Conservation (phyloP, 805 yeast species). For the Grigorovia yakushimaensis region DNA sequence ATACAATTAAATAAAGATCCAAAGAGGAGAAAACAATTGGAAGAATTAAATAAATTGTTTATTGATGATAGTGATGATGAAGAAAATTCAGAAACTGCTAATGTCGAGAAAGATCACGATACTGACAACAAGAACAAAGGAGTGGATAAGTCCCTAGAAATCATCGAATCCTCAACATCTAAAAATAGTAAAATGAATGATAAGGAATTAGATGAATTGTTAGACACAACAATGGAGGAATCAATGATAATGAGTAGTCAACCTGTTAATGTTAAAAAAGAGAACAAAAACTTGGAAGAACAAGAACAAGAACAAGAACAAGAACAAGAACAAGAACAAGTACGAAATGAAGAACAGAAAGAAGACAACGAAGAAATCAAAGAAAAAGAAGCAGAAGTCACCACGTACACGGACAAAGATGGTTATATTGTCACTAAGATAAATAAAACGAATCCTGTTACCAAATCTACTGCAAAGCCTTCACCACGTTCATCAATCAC, state of each 20-base stretch:
- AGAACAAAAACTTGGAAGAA: background rate
- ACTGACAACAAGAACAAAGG: background rate
- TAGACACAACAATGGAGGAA: slow-evolving; percentile 28
- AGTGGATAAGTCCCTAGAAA: no score
- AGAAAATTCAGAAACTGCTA: no score
- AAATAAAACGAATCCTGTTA: no score
- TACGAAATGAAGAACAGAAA: background rate
- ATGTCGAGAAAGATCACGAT: background rate
- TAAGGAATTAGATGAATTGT: slow-evolving; percentile 20
- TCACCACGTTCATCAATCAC: no score
- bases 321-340: background rate
- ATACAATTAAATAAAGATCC: slow-evolving; percentile 11
- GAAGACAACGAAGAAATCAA: slow-evolving; percentile 5
- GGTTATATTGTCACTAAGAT: slow-evolving; percentile 27
- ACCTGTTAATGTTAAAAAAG: background rate
- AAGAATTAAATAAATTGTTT: slow-evolving; percentile 22
- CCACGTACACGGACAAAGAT: slow-evolving; percentile 24
- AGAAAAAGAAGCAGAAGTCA: slow-evolving; percentile 1
- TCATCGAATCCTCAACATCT: background rate
- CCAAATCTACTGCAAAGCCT: background rate
- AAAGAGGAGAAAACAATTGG: slow-evolving; percentile 23
- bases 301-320: background rate
- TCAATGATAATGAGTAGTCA: slow-evolving; percentile 15
- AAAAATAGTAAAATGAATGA: background rate
- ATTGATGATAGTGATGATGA: slow-evolving; percentile 21